A percentile compares a stretch with the other conserved stretches of the same genome.
phyloP scores from a whole-genome alignment of 2,329 filamentous ascomycete species.

The Aspergillus aculeatus region DNA sequence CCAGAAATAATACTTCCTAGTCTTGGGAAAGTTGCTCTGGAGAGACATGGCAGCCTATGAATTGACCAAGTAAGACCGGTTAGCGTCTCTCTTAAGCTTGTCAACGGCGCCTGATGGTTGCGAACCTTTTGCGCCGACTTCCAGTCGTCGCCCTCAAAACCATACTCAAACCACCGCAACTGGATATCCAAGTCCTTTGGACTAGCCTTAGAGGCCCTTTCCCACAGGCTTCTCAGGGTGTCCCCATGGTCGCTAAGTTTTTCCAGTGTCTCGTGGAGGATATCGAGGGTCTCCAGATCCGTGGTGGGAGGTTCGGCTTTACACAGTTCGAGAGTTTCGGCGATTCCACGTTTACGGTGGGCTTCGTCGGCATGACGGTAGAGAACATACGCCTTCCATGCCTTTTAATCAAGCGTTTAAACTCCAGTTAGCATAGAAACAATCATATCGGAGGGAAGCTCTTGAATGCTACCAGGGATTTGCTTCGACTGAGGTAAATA shows the following conservation, averaged over 20 bases:
- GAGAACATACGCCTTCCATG: conserved; percentile 46
- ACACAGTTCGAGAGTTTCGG: conserved; percentile 45
- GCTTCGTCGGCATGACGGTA: conserved; percentile 42
- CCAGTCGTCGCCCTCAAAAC: conserved; percentile 45
- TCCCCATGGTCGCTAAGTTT: conserved; percentile 35
- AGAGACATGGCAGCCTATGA: conserved; percentile 50
- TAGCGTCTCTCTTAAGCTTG: neutral
- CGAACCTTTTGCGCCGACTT: conserved; percentile 51
- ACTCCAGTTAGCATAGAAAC: conserved; percentile 9
- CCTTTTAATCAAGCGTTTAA: conserved; percentile 25
- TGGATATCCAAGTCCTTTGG: conserved; percentile 46
- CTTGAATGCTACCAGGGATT: neutral
- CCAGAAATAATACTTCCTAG: conserved; percentile 51
- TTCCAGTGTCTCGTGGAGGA: conserved; percentile 42
- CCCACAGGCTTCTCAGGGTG: conserved; percentile 43
- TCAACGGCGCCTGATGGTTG: neutral
- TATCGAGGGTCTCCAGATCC: conserved; percentile 46
- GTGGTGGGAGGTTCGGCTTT: conserved; percentile 43
- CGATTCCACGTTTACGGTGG: conserved; percentile 44
- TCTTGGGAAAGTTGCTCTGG: conserved; percentile 50
- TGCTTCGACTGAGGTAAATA: neutral
- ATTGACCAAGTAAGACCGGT: conserved; percentile 6
- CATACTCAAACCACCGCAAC: conserved; percentile 45
- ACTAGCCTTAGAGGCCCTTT: conserved; percentile 46
- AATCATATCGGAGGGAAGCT: neutral